A percentile compares a stretch with the other conserved stretches of the same genome.
Evolutionary conservation across 352 stramenopile genomes (phyloP).

Genomic region (Stephanocyclus meneghinianus): DNA sequence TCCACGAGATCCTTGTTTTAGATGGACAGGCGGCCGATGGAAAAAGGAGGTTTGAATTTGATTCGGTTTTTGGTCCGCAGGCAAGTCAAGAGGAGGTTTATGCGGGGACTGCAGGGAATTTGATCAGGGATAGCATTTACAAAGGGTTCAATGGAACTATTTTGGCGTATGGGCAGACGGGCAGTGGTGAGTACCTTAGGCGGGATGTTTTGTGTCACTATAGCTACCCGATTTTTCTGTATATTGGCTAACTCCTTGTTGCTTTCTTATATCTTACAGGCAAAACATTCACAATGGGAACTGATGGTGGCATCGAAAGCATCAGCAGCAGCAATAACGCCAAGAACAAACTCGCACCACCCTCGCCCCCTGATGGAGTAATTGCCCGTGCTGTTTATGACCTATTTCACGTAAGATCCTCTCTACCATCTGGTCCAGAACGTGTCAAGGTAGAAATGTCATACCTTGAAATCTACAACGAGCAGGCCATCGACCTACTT

Average conservation of each 20-base stretch:
- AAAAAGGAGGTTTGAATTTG: slow-evolving; percentile 44
- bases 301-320: background rate
- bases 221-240: background rate
- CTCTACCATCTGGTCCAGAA: slow-evolving; percentile 23
- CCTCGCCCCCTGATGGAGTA: slow-evolving; percentile 48
- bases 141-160: slow-evolving; percentile 66
- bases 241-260: background rate
- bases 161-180: slow-evolving; percentile 68
- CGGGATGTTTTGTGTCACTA: background rate
- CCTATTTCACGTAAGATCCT: slow-evolving; percentile 50
- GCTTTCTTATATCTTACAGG: slow-evolving; percentile 2
- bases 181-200: slow-evolving; percentile 82
- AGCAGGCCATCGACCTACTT: slow-evolving; percentile 93
- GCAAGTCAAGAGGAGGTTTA: slow-evolving; percentile 56
- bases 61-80: slow-evolving; percentile 47
- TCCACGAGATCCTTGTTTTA: background rate
- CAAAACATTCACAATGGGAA: slow-evolving; percentile 26
- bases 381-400: slow-evolving; percentile 64
- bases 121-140: slow-evolving; percentile 48
- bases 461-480: slow-evolving; percentile 98
- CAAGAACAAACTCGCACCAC: slow-evolving; percentile 1
- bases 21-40: background rate
- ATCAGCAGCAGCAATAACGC: background rate
- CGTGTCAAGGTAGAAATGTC: slow-evolving; percentile 76
- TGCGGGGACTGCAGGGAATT: slow-evolving; percentile 32